phyloP scores from a whole-genome alignment of 2,329 filamentous ascomycete genomes.

The Cryphonectria parasitica region DNA sequence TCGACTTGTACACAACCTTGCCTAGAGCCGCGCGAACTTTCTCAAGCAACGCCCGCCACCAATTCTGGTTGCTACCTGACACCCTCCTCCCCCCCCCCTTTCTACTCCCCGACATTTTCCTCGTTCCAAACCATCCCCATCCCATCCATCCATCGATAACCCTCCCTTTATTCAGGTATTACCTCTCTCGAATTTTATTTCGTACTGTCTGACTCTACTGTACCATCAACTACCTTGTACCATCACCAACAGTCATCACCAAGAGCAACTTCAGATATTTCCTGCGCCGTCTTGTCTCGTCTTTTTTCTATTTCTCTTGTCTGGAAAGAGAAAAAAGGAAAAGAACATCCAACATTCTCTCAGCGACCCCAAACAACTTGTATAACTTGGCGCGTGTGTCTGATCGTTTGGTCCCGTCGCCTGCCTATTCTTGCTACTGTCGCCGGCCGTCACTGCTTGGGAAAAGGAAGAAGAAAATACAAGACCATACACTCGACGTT shows the following conservation, averaged over 20 bases:
- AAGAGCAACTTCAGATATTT: not conserved
- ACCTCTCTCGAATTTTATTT: not conserved
- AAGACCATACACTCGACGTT: not conserved
- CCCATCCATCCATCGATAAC: not conserved
- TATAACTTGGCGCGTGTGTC: not conserved
- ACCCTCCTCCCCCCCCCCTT: slow-evolving; percentile 6
- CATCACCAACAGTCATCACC: slow-evolving; percentile 1
- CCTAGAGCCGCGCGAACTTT: slow-evolving; percentile 8
- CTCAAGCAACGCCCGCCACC: slow-evolving; percentile 6
- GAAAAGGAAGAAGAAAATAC: not conserved
- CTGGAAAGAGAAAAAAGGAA: not conserved
- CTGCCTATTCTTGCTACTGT: not conserved
- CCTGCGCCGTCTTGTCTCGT: not conserved
- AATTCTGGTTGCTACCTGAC: slow-evolving; percentile 1
- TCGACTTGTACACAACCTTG: not conserved
- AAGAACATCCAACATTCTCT: not conserved
- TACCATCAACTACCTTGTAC: slow-evolving; percentile 11
- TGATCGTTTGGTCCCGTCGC: not conserved
- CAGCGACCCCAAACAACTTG: slow-evolving; percentile 1
- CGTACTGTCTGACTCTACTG: slow-evolving; percentile 1
- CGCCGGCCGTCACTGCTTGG: not conserved
- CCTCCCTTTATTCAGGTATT: slow-evolving; percentile 8
- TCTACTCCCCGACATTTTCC: slow-evolving; percentile 12
- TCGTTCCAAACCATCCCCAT: not conserved
- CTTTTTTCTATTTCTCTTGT: not conserved